Percentiles rank a stretch among this genome's conserved stretches.
Conservation (phyloP, 192 early-diverging fungal species). For the Geranomyces michiganensis region DNA sequence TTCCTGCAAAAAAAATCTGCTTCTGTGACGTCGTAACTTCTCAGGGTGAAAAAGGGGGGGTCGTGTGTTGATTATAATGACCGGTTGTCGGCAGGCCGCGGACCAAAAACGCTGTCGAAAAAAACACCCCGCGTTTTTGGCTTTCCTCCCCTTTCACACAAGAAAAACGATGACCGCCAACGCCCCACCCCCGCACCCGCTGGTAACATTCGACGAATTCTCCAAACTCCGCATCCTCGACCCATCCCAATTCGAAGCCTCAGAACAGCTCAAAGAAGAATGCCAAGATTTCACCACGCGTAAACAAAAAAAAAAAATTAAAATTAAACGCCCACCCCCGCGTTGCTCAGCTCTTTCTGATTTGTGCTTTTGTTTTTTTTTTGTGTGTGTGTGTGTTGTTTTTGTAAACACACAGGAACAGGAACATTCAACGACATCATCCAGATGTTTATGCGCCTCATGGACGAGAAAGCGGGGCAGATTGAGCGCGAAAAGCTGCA, state of each 20-base stretch:
- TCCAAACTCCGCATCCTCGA: slow-evolving; percentile 61
- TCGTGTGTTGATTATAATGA: too few species aligned
- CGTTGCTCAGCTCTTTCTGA: too few species aligned
- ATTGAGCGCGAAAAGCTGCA: slow-evolving; percentile 58
- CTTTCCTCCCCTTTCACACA: background rate
- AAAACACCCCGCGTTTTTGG: too few species aligned
- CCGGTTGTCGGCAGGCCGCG: too few species aligned
- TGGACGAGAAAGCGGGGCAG: slow-evolving; percentile 52
- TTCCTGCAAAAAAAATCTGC: too few species aligned
- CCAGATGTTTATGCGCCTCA: slow-evolving; percentile 43
- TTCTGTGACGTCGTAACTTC: too few species aligned
- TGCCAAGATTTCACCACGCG: slow-evolving; percentile 55
- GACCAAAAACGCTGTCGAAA: too few species aligned
- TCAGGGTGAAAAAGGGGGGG: too few species aligned
- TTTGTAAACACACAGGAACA: slow-evolving; percentile 47
- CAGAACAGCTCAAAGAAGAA: slow-evolving; percentile 58
- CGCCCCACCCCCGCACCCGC: background rate
- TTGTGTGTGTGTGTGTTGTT: background rate
- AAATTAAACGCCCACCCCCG: too few species aligned
- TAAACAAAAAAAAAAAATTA: slow-evolving; percentile 14
- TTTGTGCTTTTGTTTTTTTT: background rate
- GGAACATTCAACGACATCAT: slow-evolving; percentile 51
- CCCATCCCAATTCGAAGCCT: slow-evolving; percentile 51
- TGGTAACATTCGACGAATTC: slow-evolving; percentile 58
- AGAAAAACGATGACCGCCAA: background rate